Base-by-base conservation (phyloP, 2,329 filamentous ascomycete genomes). In the Sclerotinia borealis region DNA sequence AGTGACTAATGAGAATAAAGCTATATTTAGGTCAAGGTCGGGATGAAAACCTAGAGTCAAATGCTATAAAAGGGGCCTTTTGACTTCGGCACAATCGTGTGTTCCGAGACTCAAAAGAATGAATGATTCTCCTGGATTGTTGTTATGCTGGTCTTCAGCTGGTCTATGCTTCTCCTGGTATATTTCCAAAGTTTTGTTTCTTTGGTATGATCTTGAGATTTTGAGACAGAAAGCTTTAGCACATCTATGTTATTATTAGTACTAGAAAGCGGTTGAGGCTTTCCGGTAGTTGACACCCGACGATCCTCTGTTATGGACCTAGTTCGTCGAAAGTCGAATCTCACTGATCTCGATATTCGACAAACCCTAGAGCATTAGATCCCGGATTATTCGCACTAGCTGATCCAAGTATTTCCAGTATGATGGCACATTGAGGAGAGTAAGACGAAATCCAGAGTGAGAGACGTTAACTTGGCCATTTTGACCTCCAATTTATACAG, bases 401-500 rank as follows among this genome's bases (percentile, higher is more conserved):
- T 34, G 19, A 34, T 27, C 39, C n/a, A 25, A 25, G 31, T 7
- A n/a, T 22, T 15, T 45, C 41, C 27, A 56, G 34, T 13, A 43
- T 39, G 34, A 19, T 43, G 39, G 29, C n/a, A 22, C 27, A 56
- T 45, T 45, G 39, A 34, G 17, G 39, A 56, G 43, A 22, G 11
- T n/a, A 31, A 22, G 25, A 43, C 39, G 7, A 22, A 25, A 45
- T 34, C 29, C 9, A 22, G 29, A 31, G 34, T 52, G n/a, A 51
- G 27, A 31, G 49, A 47, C 43, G n/a, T 27, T 27, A n/a, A 54
- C 43, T 29, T 51, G 11, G 47, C 29, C 25, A 48, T 48, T 48
- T 49, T 58, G 34, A 41, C 51, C 34, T 49, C 41, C 41, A 41
- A 63, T 31, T 58, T 58, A n/a, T 27, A 49, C 25, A 63, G 34